Evolutionary conservation across 1,284 basidiomycete species (phyloP).

Genomic region (Austroboletus olivaceoglutinosus): DNA sequence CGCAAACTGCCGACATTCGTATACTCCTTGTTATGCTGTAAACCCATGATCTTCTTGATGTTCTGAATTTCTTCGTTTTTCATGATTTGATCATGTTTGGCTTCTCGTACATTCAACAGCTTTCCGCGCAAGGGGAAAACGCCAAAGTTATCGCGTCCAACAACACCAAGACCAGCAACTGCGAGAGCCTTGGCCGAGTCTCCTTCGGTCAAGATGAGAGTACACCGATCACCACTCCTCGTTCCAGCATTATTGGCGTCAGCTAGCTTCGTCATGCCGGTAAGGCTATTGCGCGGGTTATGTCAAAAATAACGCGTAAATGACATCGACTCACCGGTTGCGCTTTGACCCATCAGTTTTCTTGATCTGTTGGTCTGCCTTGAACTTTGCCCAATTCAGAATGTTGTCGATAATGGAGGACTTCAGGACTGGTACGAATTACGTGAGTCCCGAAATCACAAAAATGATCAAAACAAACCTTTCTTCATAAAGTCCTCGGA

Average conservation of each 20-base stretch:
- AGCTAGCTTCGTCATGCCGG: conserved; percentile 90
- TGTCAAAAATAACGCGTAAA: conserved; percentile 3
- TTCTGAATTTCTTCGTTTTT: conserved; percentile 98
- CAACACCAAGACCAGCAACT: conserved; percentile 90
- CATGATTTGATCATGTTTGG: conserved; percentile 93
- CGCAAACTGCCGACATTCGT: conserved; percentile 69
- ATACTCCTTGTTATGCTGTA: conserved; percentile 95
- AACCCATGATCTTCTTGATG: conserved; percentile 97
- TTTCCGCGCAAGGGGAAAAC: conserved; percentile 99
- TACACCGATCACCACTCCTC: conserved; percentile 78
- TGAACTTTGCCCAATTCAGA: conserved; percentile 94
- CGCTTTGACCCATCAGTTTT: conserved; percentile 96
- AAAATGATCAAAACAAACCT: conserved; percentile 49
- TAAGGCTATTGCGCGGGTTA: conserved; percentile 53
- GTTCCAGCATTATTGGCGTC: conserved; percentile 99
- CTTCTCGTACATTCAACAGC: conserved; percentile 96
- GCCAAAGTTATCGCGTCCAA: conserved; percentile 95
- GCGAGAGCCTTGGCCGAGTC: conserved; percentile 98
- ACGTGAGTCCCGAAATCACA: conserved; percentile 8
- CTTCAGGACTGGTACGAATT: conserved; percentile 66
- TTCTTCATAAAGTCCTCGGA: conserved; percentile 97
- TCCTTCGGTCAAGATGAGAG: conserved; percentile 97
- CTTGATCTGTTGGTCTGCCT: conserved; percentile 94
- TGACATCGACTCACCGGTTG: conserved; percentile 55
- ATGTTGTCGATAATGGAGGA: conserved; percentile 92